Conservation (phyloP, 2,329 filamentous ascomycete species). For the Fusarium tjaetaba region DNA sequence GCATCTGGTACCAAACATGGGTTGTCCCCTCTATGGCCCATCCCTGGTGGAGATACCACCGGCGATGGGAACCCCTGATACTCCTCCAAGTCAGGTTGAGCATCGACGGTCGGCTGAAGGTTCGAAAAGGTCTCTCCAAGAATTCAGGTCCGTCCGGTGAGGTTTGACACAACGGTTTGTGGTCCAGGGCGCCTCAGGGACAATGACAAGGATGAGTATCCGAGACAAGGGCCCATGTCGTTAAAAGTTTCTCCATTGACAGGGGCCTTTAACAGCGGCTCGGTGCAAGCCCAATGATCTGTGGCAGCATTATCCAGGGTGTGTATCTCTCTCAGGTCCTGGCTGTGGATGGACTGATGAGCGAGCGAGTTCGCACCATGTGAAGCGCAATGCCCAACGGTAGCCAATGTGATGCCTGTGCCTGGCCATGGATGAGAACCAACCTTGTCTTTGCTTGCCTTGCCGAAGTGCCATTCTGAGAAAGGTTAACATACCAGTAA, state of each 20-base stretch:
- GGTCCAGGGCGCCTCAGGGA: conserved; percentile 37
- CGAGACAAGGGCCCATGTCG: conserved; percentile 16
- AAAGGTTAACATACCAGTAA: conserved; percentile 21
- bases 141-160: conserved; percentile 38
- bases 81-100: conserved; percentile 11
- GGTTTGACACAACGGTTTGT: conserved; percentile 35
- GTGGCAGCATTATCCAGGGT: conserved; percentile 18
- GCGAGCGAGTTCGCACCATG: conserved; percentile 32
- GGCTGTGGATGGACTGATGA: conserved; percentile 39
- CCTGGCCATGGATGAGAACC: conserved; percentile 22
- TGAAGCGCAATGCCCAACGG: conserved; percentile 24
- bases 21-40: conserved; percentile 24
- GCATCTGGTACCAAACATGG: conserved; percentile 38
- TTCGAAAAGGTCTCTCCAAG: conserved; percentile 18
- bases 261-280: conserved; percentile 33
- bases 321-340: conserved; percentile 32
- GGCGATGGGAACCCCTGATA: conserved; percentile 31
- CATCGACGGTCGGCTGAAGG: conserved; percentile 27
- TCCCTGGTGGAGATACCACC: conserved; percentile 33
- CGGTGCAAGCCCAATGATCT: conserved; percentile 30
- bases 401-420: conserved; percentile 38
- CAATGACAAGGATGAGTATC: conserved; percentile 15
- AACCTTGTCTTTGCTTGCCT: conserved; percentile 7
- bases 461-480: conserved; percentile 23
- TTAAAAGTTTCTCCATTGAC: conserved; percentile 12